Evolutionary conservation across 2,329 filamentous ascomycete genomes (phyloP), one percentile per base, ranked within the genome.

Genomic region (Aspergillus spinulosporus): DNA sequence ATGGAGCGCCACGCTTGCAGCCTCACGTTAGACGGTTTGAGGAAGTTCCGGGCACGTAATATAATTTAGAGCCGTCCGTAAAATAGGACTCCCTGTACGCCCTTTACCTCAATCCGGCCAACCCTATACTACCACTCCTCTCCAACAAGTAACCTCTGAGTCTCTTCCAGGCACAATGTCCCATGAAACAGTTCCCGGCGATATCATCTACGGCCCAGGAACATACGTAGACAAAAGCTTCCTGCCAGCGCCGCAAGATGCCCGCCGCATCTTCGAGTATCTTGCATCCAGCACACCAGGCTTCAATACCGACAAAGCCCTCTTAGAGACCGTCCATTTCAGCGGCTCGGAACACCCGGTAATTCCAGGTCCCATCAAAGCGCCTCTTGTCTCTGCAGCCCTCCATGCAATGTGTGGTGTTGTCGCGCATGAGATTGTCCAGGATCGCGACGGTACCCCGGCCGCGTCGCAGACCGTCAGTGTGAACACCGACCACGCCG

Each of bases 401-500:
- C 62, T 79, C 3, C 75, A 78, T 51, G 75, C 72, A 6, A 78
- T 79, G 76, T 68, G 66, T 45, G 77, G 77, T 9, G 54, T 78
- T 3, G 67, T 76, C 9, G 74, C 60, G 3, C 71, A 74, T 53
- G 76, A 78, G 54, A 66, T 79, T 8, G 61, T 74, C 1, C 66
- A 64, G 12, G 42, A 64, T 11, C 59, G 66, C 1, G 63, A 64
- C 49, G 59, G 54, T 1, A 62, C 53, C 11, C 45, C 52, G 4
- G 53, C 47, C 2, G 49, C 21, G 21, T 21, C 21, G 21, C 21
- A 44, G 0, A 52, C 62, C 7, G 48, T 52, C 3, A 52, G 46
- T 0, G 69, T 82, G 53, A 74, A 82, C 62, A 80, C 78, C 0
- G 76, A 79, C 21, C 77, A 81, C 29, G 72, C 75, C 1, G 75